A percentile compares a stretch with the other conserved stretches of the same genome.
These are phyloP conservation scores for Alternaria ventricosa DNA, from an alignment of 2,329 filamentous ascomycete genomes.

Conservation along the genomic window DNA sequence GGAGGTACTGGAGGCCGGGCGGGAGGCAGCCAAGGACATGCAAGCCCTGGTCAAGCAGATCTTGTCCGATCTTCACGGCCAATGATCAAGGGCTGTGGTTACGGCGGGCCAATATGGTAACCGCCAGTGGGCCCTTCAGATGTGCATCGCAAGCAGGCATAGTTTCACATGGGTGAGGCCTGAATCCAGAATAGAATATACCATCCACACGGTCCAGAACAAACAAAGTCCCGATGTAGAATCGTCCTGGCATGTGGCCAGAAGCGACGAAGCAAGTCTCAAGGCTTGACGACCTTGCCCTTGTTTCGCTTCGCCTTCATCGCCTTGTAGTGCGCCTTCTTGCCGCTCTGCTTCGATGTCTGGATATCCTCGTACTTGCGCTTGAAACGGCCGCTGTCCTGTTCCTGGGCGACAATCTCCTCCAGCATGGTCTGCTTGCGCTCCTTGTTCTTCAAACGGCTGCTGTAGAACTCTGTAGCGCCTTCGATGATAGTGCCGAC, in stretches of 20 bases:
- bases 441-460: conserved; percentile 83
- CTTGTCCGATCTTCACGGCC: conserved; percentile 48
- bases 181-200: not conserved
- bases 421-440: conserved; percentile 86
- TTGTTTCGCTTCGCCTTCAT: conserved; percentile 66
- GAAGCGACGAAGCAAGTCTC: conserved; percentile 16
- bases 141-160: not conserved
- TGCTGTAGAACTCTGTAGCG: conserved; percentile 84
- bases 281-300: conserved; percentile 44
- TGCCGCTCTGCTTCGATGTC: conserved; percentile 80
- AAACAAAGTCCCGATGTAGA: not conserved
- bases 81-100: conserved; percentile 6
- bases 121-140: not conserved
- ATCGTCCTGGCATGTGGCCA: not conserved
- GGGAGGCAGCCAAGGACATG: conserved; percentile 67
- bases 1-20: conserved; percentile 69
- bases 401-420: conserved; percentile 75
- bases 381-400: conserved; percentile 75
- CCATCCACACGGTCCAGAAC: not conserved
- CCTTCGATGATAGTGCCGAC: conserved; percentile 89
- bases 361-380: conserved; percentile 88
- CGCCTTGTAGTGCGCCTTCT: conserved; percentile 87
- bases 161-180: not conserved
- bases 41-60: conserved; percentile 60
- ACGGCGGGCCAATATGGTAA: not conserved